Evolutionary conservation across 805 yeast species (phyloP).

Genomic region (Metschnikowia similis): DNA sequence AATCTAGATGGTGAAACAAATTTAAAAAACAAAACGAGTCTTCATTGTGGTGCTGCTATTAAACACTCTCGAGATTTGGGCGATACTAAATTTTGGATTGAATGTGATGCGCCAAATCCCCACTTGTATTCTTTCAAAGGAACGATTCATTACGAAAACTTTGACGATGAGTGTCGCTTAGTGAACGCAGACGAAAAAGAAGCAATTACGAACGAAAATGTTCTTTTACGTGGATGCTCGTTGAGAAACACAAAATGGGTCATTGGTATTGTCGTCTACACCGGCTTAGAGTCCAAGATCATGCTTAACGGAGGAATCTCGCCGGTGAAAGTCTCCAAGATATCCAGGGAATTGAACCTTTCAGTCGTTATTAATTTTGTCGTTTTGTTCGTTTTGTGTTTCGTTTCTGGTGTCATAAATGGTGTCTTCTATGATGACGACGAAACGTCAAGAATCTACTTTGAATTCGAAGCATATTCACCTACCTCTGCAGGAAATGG

Average conservation of each 20-base stretch:
- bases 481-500: conserved; percentile 62
- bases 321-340: conserved; percentile 66
- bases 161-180: conserved; percentile 26
- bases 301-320: conserved; percentile 76
- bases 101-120: conserved; percentile 69
- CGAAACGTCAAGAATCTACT: conserved; percentile 46
- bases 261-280: conserved; percentile 68
- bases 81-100: conserved; percentile 54
- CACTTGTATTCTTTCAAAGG: conserved; percentile 65
- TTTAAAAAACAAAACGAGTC: conserved; percentile 53
- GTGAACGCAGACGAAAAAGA: conserved; percentile 43
- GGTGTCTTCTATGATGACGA: conserved; percentile 53
- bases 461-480: conserved; percentile 60
- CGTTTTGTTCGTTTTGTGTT: conserved; percentile 59
- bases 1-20: conserved; percentile 23
- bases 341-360: conserved; percentile 61
- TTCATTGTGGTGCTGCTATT: conserved; percentile 51
- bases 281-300: conserved; percentile 73
- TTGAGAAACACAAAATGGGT: conserved; percentile 75
- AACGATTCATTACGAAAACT: conserved; percentile 50
- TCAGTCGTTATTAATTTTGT: conserved; percentile 62
- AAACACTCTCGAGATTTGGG: conserved; percentile 57
- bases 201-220: conserved; percentile 57
- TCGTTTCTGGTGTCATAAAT: conserved; percentile 64
- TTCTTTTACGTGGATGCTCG: conserved; percentile 67